phyloP scores from a whole-genome alignment of 2,329 filamentous ascomycete genomes.

The Hansfordia pulvinata region DNA sequence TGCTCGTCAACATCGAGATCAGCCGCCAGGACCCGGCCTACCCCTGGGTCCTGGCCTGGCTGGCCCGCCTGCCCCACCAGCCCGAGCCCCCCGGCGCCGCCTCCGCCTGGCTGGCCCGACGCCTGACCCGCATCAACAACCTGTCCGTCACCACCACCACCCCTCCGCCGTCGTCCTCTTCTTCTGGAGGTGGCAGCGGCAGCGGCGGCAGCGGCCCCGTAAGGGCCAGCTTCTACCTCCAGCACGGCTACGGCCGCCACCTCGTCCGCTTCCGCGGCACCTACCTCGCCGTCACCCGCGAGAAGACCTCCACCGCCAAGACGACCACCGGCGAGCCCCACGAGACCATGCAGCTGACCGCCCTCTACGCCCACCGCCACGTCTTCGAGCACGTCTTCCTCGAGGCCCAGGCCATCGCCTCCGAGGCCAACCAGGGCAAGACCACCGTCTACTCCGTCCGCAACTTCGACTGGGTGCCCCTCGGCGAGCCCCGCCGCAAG shows the following conservation, averaged over 20 bases:
- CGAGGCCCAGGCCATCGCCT: slow-evolving; percentile 72
- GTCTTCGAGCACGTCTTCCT: slow-evolving; percentile 83
- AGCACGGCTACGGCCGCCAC: slow-evolving; percentile 83
- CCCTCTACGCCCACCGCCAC: slow-evolving; percentile 76
- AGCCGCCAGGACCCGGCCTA: slow-evolving; percentile 89
- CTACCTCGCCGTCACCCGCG: slow-evolving; percentile 75
- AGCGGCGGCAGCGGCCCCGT: slow-evolving; percentile 57
- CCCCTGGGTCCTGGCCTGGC: slow-evolving; percentile 88
- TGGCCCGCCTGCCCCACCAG: slow-evolving; percentile 65
- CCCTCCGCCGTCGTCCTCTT: slow-evolving; percentile 39
- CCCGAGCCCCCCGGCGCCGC: too few species aligned
- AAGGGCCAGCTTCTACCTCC: slow-evolving; percentile 71
- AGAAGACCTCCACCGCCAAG: slow-evolving; percentile 75
- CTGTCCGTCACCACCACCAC: slow-evolving; percentile 40
- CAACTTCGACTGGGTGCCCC: slow-evolving; percentile 70
- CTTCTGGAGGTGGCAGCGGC: too few species aligned
- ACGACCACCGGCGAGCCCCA: slow-evolving; percentile 77
- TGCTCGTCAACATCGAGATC: slow-evolving; percentile 93
- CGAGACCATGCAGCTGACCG: slow-evolving; percentile 86
- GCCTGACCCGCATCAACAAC: slow-evolving; percentile 46
- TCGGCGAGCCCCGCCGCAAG: slow-evolving; percentile 77
- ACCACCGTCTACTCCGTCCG: slow-evolving; percentile 82
- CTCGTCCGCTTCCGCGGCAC: slow-evolving; percentile 77
- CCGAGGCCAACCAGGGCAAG: slow-evolving; percentile 75
- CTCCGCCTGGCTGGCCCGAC: slow-evolving; percentile 44